Percentiles rank a stretch among this genome's conserved stretches.
phyloP scores from a whole-genome alignment of 2,329 filamentous ascomycete species.

The Ceratocystis alfenasii region DNA sequence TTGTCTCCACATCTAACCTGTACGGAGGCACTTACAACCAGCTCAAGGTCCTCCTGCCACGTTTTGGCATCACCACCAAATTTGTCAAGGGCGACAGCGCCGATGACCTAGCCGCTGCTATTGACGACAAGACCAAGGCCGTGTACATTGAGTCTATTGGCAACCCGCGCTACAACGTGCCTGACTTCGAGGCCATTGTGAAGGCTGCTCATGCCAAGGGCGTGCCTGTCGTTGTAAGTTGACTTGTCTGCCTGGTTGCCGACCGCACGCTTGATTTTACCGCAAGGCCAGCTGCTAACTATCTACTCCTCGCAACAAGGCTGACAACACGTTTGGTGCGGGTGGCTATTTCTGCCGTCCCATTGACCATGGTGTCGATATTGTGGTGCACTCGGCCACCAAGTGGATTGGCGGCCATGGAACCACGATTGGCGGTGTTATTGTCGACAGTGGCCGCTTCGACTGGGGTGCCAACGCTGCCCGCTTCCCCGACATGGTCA shows the following conservation, averaged over 20 bases:
- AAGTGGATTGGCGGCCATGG: slow-evolving; percentile 98
- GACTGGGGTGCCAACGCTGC: slow-evolving; percentile 77
- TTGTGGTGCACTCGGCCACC: slow-evolving; percentile 85
- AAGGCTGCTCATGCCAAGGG: slow-evolving; percentile 61
- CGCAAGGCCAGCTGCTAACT: not conserved
- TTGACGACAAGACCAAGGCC: slow-evolving; percentile 88
- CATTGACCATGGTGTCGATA: slow-evolving; percentile 83
- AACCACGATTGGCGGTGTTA: slow-evolving; percentile 76
- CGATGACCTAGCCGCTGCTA: slow-evolving; percentile 65
- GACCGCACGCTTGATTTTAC: not conserved
- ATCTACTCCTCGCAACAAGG: slow-evolving; percentile 34
- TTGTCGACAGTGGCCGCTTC: slow-evolving; percentile 83
- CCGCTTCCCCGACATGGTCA: slow-evolving; percentile 85
- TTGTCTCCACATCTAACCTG: slow-evolving; percentile 77
- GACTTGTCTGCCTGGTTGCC: not conserved
- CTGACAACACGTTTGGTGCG: slow-evolving; percentile 92
- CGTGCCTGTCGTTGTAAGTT: slow-evolving; percentile 51
- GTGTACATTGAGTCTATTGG: slow-evolving; percentile 87
- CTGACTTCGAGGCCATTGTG: slow-evolving; percentile 77
- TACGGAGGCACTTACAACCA: slow-evolving; percentile 97
- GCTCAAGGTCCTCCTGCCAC: slow-evolving; percentile 78
- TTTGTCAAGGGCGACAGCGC: slow-evolving; percentile 73
- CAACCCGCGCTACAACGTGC: slow-evolving; percentile 87
- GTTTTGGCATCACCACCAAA: slow-evolving; percentile 79
- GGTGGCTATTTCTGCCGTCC: slow-evolving; percentile 80